Conservation (phyloP, 331 rosid species). For the Cydonia oblonga region DNA sequence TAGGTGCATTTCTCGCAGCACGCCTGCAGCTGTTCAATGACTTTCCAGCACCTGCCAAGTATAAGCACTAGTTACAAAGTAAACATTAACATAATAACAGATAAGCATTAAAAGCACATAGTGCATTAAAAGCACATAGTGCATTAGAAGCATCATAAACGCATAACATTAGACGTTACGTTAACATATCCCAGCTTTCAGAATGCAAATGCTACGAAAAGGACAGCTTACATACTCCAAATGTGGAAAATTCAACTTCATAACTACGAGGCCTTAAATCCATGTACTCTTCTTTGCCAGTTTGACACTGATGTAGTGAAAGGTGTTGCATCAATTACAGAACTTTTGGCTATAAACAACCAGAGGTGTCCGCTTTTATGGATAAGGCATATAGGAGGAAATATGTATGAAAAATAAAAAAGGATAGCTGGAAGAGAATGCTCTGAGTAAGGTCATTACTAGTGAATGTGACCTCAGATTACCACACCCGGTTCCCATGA, state of each 20-base stretch:
- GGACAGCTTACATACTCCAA: not conserved
- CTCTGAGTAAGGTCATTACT: not conserved
- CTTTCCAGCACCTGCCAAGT: constrained; percentile 50
- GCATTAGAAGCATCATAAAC: not conserved
- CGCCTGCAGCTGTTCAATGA: constrained; percentile 51
- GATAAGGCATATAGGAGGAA: not conserved
- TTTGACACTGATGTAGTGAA: not conserved
- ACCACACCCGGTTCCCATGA: too few species aligned
- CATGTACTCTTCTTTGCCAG: not conserved
- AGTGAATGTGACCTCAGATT: not conserved
- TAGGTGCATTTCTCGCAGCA: constrained; percentile 73
- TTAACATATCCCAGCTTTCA: too few species aligned
- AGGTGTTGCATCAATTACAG: not conserved
- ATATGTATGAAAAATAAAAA: not conserved
- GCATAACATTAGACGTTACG: not conserved
- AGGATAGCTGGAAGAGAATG: not conserved
- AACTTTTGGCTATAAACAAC: not conserved
- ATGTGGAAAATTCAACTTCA: not conserved
- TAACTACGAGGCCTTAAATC: not conserved
- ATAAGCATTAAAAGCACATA: not conserved
- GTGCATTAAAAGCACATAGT: not conserved
- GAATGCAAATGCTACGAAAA: not conserved
- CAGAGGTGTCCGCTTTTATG: not conserved
- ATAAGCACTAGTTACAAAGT: not conserved
- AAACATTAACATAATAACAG: too few species aligned